Conservation (phyloP, 2,329 filamentous ascomycete species). For the Fusarium incarnatum region DNA sequence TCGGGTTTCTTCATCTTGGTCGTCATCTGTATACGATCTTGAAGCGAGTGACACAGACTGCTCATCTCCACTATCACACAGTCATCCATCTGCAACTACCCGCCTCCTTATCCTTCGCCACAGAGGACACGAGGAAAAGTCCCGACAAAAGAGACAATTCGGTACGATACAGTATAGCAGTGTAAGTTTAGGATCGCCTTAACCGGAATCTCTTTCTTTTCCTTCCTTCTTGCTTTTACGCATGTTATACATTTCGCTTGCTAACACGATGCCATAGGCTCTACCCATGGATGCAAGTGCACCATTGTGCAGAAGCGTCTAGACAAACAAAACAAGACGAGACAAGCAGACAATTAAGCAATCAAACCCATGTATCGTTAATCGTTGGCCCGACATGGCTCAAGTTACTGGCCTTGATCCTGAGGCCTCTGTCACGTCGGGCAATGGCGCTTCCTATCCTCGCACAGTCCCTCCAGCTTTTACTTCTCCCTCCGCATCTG, state of each 20-base stretch:
- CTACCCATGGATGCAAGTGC: slow-evolving; percentile 44
- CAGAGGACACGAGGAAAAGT: slow-evolving; percentile 22
- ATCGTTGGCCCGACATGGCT: slow-evolving; percentile 42
- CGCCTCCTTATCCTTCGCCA: slow-evolving; percentile 12
- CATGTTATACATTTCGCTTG: not conserved
- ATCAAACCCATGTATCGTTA: slow-evolving; percentile 24
- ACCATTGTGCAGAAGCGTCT: slow-evolving; percentile 34
- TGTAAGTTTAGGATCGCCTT: not conserved
- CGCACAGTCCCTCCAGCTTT: slow-evolving; percentile 27
- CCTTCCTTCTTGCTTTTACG: not conserved
- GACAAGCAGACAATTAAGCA: not conserved
- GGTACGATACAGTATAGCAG: slow-evolving; percentile 21
- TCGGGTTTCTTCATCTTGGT: slow-evolving; percentile 17
- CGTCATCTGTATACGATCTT: slow-evolving; percentile 3
- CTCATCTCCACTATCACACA: slow-evolving; percentile 10
- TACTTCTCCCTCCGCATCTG: slow-evolving; percentile 15
- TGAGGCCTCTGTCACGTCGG: slow-evolving; percentile 39
- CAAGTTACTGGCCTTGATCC: slow-evolving; percentile 35
- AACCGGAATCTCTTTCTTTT: not conserved
- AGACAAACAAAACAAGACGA: slow-evolving; percentile 1
- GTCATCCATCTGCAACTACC: slow-evolving; percentile 21
- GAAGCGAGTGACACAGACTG: slow-evolving; percentile 18
- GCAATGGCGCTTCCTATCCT: slow-evolving; percentile 37
- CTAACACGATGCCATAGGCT: slow-evolving; percentile 12
- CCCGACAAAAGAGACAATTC: slow-evolving; percentile 26